A percentile compares a stretch with the other conserved stretches of the same genome.
Conservation (phyloP, 805 yeast genomes). For the Pichia cabralensis region DNA sequence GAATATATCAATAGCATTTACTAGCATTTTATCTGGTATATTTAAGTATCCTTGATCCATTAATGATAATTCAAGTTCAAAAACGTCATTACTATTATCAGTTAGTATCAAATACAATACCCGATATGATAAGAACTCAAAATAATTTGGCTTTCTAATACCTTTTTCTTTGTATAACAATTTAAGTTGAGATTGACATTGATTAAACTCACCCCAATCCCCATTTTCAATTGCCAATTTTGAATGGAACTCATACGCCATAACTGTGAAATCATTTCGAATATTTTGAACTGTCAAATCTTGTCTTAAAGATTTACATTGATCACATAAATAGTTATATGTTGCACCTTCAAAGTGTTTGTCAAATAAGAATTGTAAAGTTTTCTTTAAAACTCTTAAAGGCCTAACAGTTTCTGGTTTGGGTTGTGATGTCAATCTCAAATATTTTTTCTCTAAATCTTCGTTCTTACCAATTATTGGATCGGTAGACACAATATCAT, state of each 20-base stretch:
- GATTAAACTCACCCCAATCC: slow-evolving; percentile 92
- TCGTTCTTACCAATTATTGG: slow-evolving; percentile 53
- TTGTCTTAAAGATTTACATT: slow-evolving; percentile 85
- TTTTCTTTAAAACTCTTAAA: slow-evolving; percentile 42
- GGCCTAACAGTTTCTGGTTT: slow-evolving; percentile 82
- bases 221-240: slow-evolving; percentile 73
- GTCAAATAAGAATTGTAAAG: slow-evolving; percentile 42
- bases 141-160: slow-evolving; percentile 24
- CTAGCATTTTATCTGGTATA: slow-evolving; percentile 17
- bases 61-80: slow-evolving; percentile 28
- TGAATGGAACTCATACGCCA: slow-evolving; percentile 80
- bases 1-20: slow-evolving; percentile 28
- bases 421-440: slow-evolving; percentile 85
- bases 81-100: slow-evolving; percentile 48
- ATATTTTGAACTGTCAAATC: slow-evolving; percentile 89
- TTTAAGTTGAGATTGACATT: slow-evolving; percentile 77
- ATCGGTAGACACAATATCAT: slow-evolving; percentile 4
- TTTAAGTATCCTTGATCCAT: slow-evolving; percentile 7
- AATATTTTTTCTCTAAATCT: slow-evolving; percentile 64
- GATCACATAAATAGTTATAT: slow-evolving; percentile 78
- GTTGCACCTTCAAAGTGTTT: slow-evolving; percentile 42
- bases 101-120: slow-evolving; percentile 70
- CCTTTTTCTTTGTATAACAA: slow-evolving; percentile 41
- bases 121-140: slow-evolving; percentile 66
- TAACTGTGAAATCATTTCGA: slow-evolving; percentile 62